Percentiles rank a stretch among this genome's conserved stretches.
Conservation (phyloP, 2,329 filamentous ascomycete species). For the Ascochyta lentis region DNA sequence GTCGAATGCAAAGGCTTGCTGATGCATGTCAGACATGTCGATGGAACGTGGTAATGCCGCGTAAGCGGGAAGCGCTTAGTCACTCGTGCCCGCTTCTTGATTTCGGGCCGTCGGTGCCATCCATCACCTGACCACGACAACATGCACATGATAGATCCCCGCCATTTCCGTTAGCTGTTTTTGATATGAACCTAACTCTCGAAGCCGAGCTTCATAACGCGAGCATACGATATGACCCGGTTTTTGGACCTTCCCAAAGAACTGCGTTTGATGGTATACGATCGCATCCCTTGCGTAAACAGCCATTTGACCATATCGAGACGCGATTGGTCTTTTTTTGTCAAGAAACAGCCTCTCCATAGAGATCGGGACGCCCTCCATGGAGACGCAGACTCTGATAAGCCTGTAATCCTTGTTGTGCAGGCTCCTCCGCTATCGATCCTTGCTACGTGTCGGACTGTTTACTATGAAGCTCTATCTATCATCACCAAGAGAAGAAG, state of each 20-base stretch:
- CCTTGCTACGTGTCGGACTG: conserved; percentile 9
- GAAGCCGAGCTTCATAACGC: neutral
- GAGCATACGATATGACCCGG: neutral
- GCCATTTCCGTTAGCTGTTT: conserved; percentile 1
- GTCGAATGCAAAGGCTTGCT: neutral
- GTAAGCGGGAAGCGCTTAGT: conserved; percentile 10
- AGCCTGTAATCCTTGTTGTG: conserved; percentile 1
- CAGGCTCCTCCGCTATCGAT: conserved; percentile 4
- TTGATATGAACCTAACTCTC: neutral
- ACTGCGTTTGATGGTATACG: conserved; percentile 20
- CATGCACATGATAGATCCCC: conserved; percentile 5
- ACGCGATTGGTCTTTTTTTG: conserved; percentile 16
- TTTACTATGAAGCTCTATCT: conserved; percentile 10
- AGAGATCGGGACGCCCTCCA: conserved; percentile 7
- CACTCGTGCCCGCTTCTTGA: conserved; percentile 6
- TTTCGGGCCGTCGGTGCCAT: conserved; percentile 9
- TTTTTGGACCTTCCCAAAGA: conserved; percentile 22
- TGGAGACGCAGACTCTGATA: conserved; percentile 10
- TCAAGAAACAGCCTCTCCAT: conserved; percentile 10
- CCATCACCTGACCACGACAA: conserved; percentile 10
- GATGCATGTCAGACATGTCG: conserved; percentile 7
- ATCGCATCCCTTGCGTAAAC: conserved; percentile 15
- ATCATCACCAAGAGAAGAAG: conserved; percentile 5
- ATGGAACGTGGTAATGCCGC: conserved; percentile 1
- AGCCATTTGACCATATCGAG: conserved; percentile 8